These are phyloP conservation scores for Hyparrhenia diplandra DNA, from an alignment of 176 grass and related monocot genomes.

Conservation along the genomic window DNA sequence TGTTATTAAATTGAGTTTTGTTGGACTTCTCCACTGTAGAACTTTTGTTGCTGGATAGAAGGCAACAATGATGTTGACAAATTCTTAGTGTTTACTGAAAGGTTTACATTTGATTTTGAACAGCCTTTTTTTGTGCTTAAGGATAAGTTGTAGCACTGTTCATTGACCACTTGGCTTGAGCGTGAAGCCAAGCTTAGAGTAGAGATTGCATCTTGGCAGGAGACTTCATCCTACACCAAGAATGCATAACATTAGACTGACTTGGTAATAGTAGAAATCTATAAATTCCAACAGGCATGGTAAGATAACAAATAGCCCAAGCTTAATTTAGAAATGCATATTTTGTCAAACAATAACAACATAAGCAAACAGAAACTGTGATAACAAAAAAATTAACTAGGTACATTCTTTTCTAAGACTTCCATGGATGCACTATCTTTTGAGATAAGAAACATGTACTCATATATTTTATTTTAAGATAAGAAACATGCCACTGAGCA, in stretches of 20 bases:
- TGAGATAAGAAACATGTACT: too few species aligned
- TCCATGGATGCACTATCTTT: background rate
- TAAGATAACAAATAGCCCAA: background rate
- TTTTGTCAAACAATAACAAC: background rate
- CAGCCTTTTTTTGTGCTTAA: slow-evolving; percentile 17
- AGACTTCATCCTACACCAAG: slow-evolving; percentile 43
- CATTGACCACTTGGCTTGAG: slow-evolving; percentile 42
- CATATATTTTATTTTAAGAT: too few species aligned
- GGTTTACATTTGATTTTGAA: slow-evolving; percentile 16
- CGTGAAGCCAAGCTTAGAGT: slow-evolving; percentile 52
- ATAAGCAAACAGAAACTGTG: background rate
- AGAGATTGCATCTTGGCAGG: slow-evolving; percentile 40
- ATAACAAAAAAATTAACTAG: background rate
- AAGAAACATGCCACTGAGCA: background rate
- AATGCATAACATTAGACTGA: background rate
- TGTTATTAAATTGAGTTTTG: background rate
- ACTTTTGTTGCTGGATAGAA: background rate
- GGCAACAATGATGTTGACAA: slow-evolving; percentile 7
- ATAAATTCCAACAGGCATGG: background rate
- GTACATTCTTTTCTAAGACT: background rate
- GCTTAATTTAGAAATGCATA: background rate
- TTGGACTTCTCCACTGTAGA: slow-evolving; percentile 10
- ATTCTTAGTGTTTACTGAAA: background rate
- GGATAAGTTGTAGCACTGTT: slow-evolving; percentile 8
- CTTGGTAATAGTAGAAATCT: background rate